phyloP scores from a whole-genome alignment of 1,284 basidiomycete species.

The Ustilago esculenta region DNA sequence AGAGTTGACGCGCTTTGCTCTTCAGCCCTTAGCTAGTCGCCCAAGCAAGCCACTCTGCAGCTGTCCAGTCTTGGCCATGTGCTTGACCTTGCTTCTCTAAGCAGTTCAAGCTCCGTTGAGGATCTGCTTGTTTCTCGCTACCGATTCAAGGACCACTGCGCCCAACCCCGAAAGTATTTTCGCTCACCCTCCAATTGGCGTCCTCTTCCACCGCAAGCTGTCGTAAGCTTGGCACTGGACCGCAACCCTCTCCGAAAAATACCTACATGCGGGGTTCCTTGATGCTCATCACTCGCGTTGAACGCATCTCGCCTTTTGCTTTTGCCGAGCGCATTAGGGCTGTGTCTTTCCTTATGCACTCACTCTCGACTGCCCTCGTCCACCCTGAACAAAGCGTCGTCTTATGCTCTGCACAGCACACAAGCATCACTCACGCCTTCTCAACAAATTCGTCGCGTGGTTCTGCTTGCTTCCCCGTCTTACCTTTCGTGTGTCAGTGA shows the following conservation, averaged over 20 bases:
- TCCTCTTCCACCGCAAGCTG: no score
- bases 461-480: background rate
- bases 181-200: background rate
- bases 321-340: slow-evolving; percentile 17
- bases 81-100: background rate
- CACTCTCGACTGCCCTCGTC: no score
- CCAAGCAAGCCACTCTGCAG: no score
- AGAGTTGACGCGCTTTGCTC: no score
- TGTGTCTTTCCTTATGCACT: slow-evolving; percentile 21
- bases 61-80: slow-evolving; percentile 17
- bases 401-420: background rate
- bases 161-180: slow-evolving; percentile 13
- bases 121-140: slow-evolving; percentile 24
- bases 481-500: slow-evolving; percentile 1
- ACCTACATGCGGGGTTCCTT: no score
- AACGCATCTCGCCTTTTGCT: slow-evolving; percentile 4
- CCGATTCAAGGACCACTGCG: slow-evolving; percentile 4
- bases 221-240: no score
- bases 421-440: background rate
- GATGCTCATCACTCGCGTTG: background rate
- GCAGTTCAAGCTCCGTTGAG: slow-evolving; percentile 1
- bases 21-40: no score
- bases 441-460: slow-evolving; percentile 17
- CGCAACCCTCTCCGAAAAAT: no score
- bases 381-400: background rate